Evolutionary conservation across 129 eudicot species (phyloP), one percentile per base, ranked within the genome.

Genomic region (Helichrysum umbraculigerum): DNA sequence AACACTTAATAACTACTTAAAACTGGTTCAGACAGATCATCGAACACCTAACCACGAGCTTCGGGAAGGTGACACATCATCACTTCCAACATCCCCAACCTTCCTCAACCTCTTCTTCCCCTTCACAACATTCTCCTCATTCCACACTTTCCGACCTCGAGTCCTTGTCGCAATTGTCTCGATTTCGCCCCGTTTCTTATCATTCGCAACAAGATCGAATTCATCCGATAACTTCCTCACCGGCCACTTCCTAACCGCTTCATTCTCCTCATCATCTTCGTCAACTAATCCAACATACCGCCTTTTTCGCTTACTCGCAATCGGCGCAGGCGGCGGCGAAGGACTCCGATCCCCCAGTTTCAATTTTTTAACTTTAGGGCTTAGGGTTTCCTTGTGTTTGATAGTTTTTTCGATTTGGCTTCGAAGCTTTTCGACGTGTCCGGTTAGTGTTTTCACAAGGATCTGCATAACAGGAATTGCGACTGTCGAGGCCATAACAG

Each of bases 141-240:
- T 21, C 54, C 86, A 70, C 59, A 51, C 81, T 71, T 78, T 71
- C 74, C 69, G 39, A 2, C 88, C 73, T 20, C 90, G 75, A 8
- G 88, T 86, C 83, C 94, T 74, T 5, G 72, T 54, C 17, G 86
- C 81, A 41, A 87, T 70, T 25, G 2, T 57, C 42, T 44, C 87
- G 15, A 69, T 68, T 39, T 37, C 79, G 4, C 44, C 73, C 60
- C 85, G 85, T 66, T 78, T 79, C n/a, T 14, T 47, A 42, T 47
- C 51, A 2, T 21, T 59, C 0, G 87, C 96, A 71, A 90, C 97
- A 3, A 60, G 63, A 25, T 93, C 97, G 11, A 93, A 93, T 54
- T 93, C 98, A 79, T 88, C 97, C 1, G 83, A 77, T 58, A 90
- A 73, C 78, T 88, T 93, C 84, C 96, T 90, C 74, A 72, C 90